Evolutionary conservation across 164 flowering plant genomes (phyloP).

Genomic region (Sedum album): DNA sequence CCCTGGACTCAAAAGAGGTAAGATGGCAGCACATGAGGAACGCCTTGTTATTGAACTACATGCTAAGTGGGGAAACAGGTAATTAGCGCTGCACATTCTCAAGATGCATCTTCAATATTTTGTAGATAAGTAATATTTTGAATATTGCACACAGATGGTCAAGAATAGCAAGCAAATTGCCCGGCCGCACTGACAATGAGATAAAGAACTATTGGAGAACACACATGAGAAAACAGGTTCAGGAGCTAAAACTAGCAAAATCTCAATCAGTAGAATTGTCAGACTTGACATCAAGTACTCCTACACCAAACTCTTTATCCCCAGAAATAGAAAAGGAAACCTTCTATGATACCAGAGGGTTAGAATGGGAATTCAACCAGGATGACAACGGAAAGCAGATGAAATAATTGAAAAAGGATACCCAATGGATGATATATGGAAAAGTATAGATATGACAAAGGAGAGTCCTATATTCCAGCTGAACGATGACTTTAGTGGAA

Average conservation of each 20-base stretch:
- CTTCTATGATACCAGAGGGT: too few relatives aligned
- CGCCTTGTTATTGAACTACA: slow-evolving; percentile 86
- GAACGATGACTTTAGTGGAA: slow-evolving; percentile 19
- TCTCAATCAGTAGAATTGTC: slow-evolving; percentile 40
- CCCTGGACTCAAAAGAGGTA: slow-evolving; percentile 90
- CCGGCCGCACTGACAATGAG: slow-evolving; percentile 94
- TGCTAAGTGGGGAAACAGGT: slow-evolving; percentile 95
- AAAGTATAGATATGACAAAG: too few relatives aligned
- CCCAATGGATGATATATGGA: too few relatives aligned
- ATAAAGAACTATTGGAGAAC: slow-evolving; percentile 98
- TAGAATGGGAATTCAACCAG: too few relatives aligned
- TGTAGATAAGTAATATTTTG: too few relatives aligned
- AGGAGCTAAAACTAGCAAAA: slow-evolving; percentile 48
- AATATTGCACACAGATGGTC: slow-evolving; percentile 62
- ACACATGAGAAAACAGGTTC: slow-evolving; percentile 83
- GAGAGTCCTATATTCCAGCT: background rate
- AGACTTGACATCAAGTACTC: slow-evolving; percentile 13
- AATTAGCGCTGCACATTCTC: background rate
- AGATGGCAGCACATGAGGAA: slow-evolving; percentile 92
- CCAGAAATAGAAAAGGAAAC: too few relatives aligned
- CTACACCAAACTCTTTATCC: too few relatives aligned
- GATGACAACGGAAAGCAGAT: too few relatives aligned
- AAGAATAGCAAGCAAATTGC: slow-evolving; percentile 74
- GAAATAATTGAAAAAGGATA: too few relatives aligned
- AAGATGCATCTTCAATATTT: background rate